phyloP scores from a whole-genome alignment of 2,329 filamentous ascomycete genomes.

The Botrytis porri region DNA sequence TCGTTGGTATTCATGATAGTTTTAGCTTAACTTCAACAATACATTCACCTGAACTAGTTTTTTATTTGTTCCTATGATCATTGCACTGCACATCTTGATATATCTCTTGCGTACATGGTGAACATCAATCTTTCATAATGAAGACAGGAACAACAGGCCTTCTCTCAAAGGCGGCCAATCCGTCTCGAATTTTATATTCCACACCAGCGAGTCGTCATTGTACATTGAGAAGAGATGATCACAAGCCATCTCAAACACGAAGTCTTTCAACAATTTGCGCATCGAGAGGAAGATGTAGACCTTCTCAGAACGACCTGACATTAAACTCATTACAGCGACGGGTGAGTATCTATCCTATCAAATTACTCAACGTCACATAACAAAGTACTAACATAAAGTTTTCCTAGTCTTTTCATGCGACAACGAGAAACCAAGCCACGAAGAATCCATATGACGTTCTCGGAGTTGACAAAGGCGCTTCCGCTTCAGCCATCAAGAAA shows the following conservation, averaged over 20 bases:
- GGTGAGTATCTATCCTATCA: conserved; percentile 26
- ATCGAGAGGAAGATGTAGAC: not conserved
- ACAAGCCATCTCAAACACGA: conserved; percentile 27
- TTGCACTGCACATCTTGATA: not conserved
- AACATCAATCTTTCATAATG: conserved; percentile 28
- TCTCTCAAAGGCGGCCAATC: conserved; percentile 35
- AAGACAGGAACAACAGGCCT: conserved; percentile 36
- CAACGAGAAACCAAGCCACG: conserved; percentile 33
- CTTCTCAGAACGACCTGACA: not conserved
- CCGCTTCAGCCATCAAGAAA: conserved; percentile 89
- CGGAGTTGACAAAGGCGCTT: conserved; percentile 79
- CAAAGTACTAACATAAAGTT: conserved; percentile 8
- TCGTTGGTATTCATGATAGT: conserved; percentile 14
- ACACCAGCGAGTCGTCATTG: conserved; percentile 30
- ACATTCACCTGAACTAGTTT: conserved; percentile 12
- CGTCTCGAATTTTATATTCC: conserved; percentile 33
- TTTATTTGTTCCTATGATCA: not conserved
- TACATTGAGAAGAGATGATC: conserved; percentile 23
- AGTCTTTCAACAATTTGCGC: conserved; percentile 16
- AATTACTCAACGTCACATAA: not conserved
- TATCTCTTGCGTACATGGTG: not conserved
- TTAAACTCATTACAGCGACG: conserved; percentile 25
- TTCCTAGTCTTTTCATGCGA: conserved; percentile 36
- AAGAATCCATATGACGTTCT: conserved; percentile 86
- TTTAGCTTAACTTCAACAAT: conserved; percentile 1